phyloP scores from a whole-genome alignment of 164 flowering plant species.

The Annona cherimola region DNA sequence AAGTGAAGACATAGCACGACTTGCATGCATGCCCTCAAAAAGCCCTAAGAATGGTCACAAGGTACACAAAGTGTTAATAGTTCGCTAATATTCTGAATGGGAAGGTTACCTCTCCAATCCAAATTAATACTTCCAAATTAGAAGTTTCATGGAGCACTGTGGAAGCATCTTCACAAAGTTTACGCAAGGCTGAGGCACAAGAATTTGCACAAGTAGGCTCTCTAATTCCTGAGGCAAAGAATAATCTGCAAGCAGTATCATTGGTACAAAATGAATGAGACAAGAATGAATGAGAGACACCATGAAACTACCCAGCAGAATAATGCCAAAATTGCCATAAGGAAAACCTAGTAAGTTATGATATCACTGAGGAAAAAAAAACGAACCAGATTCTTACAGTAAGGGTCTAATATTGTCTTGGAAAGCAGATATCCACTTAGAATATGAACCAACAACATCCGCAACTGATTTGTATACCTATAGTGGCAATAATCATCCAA shows the following conservation, averaged over 20 bases:
- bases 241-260: conserved; percentile 61
- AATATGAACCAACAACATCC: conserved; percentile 83
- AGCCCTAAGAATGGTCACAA: neutral
- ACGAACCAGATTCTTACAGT: conserved; percentile 40
- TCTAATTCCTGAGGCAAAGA: conserved; percentile 80
- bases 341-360: neutral
- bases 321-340: neutral
- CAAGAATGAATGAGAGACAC: neutral
- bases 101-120: conserved; percentile 83
- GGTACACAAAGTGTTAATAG: neutral
- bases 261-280: conserved; percentile 21
- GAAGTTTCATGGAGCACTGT: conserved; percentile 57
- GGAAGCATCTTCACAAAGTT: conserved; percentile 86
- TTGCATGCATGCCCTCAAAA: neutral
- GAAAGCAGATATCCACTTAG: conserved; percentile 67
- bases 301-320: neutral
- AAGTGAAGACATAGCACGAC: neutral
- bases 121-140: conserved; percentile 75
- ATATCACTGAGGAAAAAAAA: neutral
- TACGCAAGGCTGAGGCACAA: conserved; percentile 81
- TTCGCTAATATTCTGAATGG: neutral
- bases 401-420: conserved; percentile 48
- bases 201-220: conserved; percentile 59
- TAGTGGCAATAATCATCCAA: conserved; percentile 13
- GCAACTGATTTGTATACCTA: conserved; percentile 81